Base-by-base conservation (phyloP, 2,329 filamentous ascomycete genomes). In the Claviceps pusilla region DNA sequence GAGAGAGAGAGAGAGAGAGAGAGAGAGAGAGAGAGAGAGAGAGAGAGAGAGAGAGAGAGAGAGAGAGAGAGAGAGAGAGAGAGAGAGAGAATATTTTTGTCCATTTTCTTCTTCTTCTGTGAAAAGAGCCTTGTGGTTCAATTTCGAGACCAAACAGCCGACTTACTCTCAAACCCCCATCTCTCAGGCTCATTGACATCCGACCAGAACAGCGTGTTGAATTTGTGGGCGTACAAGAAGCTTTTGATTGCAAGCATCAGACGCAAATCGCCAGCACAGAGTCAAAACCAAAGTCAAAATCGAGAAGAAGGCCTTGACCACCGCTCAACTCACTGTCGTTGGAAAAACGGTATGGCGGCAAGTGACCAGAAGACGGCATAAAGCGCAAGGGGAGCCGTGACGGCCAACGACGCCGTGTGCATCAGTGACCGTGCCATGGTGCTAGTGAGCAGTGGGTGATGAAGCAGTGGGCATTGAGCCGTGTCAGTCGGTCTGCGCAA, bases 101-200 rank as follows among this genome's bases (percentile, higher is more conserved):
- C 4, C 9, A 33, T 33, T 33, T 33, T 33, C 5, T 33, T 33
- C 9, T 33, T 33, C 9, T 9, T 33, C 9, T 4, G 31, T 7
- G 9, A 16, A 19, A 29, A 31, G 42, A 37, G 43, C 9, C 37
- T 9, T 24, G 24, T 16, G 3, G 19, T 12, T 1, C 29, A n/a
- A 19, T 31, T 33, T 4, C 29, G 29, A 45, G 24, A 10, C 19
- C 2, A 35, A 3, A 28, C 11, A n/a, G 24, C 48, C 35, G 52
- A 62, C 66, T 56, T 68, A 91, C 87, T 86, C 53, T 87, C 82
- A 68, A 95, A 96, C 0, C 90, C 90, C 76, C 89, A 95, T 59
- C 79, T 77, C 65, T 95, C 86, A 0, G 89, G 87, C 56, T 82
- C 75, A 57, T 89, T 80, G 47, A 90, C 67, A 64, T 94, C 80